A percentile compares a stretch with the other conserved stretches of the same genome.
Evolutionary conservation across 768 basidiomycete genomes (phyloP).

Genomic region (Lyophyllum shimeji): DNA sequence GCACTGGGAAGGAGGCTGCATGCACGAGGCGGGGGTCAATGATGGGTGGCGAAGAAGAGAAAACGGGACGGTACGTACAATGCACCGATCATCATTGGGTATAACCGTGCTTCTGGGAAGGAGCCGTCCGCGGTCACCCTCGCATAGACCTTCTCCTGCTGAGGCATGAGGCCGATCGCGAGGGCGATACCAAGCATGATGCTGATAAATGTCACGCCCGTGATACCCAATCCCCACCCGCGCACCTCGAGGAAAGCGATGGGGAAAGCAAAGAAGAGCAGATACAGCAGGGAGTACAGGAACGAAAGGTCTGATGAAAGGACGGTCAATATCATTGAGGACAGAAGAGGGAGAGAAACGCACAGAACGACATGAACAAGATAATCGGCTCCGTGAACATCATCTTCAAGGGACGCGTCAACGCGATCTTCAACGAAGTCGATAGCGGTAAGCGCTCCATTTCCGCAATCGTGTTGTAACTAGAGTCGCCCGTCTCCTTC

Average conservation of each 20-base stretch:
- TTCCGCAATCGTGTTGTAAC: constrained; percentile 10
- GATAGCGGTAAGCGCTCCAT: neutral
- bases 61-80: constrained; percentile 27
- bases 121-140: constrained; percentile 31
- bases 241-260: constrained; percentile 40
- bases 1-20: constrained; percentile 35
- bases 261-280: constrained; percentile 45
- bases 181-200: constrained; percentile 39
- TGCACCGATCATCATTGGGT: constrained; percentile 40
- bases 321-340: constrained; percentile 19
- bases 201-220: constrained; percentile 42
- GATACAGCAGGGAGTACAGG: constrained; percentile 41
- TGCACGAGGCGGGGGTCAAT: neutral
- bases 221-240: constrained; percentile 38
- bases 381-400: constrained; percentile 7
- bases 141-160: constrained; percentile 33
- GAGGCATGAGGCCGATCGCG: constrained; percentile 30
- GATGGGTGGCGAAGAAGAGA: neutral
- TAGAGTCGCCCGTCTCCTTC: constrained; percentile 29
- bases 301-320: constrained; percentile 37
- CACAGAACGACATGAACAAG: constrained; percentile 10
- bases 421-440: neutral
- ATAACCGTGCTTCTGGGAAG: constrained; percentile 44
- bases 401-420: constrained; percentile 4
- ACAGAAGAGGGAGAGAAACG: neutral